These are phyloP conservation scores for Salix caprea DNA, from an alignment of 345 rosid genomes.

Conservation along the genomic window DNA sequence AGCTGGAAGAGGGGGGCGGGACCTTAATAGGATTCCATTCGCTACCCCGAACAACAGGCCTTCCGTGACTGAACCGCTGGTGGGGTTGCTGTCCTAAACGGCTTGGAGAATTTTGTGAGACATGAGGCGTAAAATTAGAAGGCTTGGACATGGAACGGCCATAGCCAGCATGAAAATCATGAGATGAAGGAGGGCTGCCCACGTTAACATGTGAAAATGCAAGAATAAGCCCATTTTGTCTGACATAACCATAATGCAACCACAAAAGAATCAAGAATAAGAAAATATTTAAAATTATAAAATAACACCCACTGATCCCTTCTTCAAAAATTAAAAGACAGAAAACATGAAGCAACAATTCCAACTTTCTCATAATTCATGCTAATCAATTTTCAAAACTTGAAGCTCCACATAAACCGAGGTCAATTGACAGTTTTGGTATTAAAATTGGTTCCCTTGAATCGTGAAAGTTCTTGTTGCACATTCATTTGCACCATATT, in stretches of 20 bases:
- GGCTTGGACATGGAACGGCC: constrained; percentile 56
- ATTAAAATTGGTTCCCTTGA: neutral
- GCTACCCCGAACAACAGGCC: constrained; percentile 44
- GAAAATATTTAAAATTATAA: neutral
- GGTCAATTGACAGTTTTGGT: neutral
- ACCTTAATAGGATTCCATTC: constrained; percentile 69
- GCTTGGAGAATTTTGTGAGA: constrained; percentile 74
- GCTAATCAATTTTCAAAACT: neutral
- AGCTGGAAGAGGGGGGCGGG: constrained; percentile 63
- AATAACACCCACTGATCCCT: too few species aligned
- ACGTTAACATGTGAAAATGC: constrained; percentile 52
- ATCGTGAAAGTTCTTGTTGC: neutral
- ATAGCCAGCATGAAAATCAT: constrained; percentile 57
- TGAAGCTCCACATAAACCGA: neutral
- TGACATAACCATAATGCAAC: constrained; percentile 26
- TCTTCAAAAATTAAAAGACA: neutral
- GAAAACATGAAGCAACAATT: neutral
- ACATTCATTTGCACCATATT: neutral
- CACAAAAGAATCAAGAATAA: constrained; percentile 1
- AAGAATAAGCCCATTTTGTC: constrained; percentile 63
- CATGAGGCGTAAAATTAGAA: constrained; percentile 48
- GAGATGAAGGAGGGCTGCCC: constrained; percentile 65
- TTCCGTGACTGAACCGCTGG: constrained; percentile 53
- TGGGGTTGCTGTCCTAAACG: constrained; percentile 83
- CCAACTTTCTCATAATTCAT: neutral